Percentiles rank a stretch among this genome's conserved stretches.
phyloP scores from a whole-genome alignment of 805 yeast genomes.

The Teunomyces kruisii region DNA sequence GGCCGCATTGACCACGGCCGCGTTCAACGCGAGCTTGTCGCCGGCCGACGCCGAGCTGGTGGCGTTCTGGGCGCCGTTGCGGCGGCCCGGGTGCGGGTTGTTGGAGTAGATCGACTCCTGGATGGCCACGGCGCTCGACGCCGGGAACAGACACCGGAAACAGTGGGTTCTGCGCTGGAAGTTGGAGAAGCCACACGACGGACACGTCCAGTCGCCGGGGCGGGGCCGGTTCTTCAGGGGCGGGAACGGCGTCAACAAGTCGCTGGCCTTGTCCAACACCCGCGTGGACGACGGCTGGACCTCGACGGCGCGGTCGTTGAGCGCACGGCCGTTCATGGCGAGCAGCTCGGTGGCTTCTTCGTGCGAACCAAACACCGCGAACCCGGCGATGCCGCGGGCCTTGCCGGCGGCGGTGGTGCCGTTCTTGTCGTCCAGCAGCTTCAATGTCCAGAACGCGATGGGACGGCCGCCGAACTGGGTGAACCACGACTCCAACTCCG shows the following conservation, averaged over 20 bases:
- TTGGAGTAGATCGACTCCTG: slow-evolving; percentile 56
- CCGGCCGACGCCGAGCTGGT: slow-evolving; percentile 5
- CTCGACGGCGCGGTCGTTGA: slow-evolving; percentile 75
- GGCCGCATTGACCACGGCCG: too few relatives aligned
- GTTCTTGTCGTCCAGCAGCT: slow-evolving; percentile 38
- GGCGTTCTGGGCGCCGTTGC: slow-evolving; percentile 5
- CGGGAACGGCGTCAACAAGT: slow-evolving; percentile 81
- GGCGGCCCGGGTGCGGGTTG: background rate
- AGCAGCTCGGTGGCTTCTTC: slow-evolving; percentile 83
- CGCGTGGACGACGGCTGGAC: slow-evolving; percentile 81
- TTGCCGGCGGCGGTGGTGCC: slow-evolving; percentile 15
- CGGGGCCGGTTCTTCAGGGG: slow-evolving; percentile 82
- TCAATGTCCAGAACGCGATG: slow-evolving; percentile 84
- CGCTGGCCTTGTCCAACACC: slow-evolving; percentile 80
- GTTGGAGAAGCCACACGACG: slow-evolving; percentile 91
- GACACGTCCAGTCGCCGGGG: slow-evolving; percentile 99
- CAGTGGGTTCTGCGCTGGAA: slow-evolving; percentile 94
- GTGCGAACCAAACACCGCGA: slow-evolving; percentile 80
- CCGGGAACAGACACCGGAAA: slow-evolving; percentile 89
- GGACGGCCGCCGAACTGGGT: slow-evolving; percentile 85
- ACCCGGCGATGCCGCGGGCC: slow-evolving; percentile 59
- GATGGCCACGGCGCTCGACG: slow-evolving; percentile 66
- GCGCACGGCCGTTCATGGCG: slow-evolving; percentile 72
- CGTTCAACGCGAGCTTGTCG: too few relatives aligned
- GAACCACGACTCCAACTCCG: slow-evolving; percentile 90